Evolutionary conservation across 1,284 basidiomycete species (phyloP).

Genomic region (Filobasidium uniguttulatum): DNA sequence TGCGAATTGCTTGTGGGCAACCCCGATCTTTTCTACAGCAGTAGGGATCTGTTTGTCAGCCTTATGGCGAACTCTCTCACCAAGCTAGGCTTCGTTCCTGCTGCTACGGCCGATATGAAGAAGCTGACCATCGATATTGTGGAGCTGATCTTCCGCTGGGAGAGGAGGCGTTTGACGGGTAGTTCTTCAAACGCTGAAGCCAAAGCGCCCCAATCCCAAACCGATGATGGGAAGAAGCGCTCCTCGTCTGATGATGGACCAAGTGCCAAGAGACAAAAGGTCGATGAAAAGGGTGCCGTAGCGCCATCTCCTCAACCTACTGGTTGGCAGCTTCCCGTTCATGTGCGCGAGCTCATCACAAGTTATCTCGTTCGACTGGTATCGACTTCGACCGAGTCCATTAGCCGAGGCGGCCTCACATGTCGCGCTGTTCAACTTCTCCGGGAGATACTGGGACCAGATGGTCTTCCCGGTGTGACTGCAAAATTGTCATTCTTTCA

Average conservation of each 20-base stretch:
- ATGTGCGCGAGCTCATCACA: conserved; percentile 75
- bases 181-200: conserved; percentile 33
- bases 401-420: conserved; percentile 51
- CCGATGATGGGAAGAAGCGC: conserved; percentile 19
- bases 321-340: conserved; percentile 61
- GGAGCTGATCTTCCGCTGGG: conserved; percentile 79
- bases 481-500: conserved; percentile 84
- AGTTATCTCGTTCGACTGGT: conserved; percentile 83
- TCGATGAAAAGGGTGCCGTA: conserved; percentile 39
- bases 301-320: conserved; percentile 33
- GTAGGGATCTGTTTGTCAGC: conserved; percentile 86
- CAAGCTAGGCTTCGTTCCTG: conserved; percentile 68
- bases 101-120: conserved; percentile 67
- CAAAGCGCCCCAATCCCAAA: conserved; percentile 34
- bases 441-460: conserved; percentile 62
- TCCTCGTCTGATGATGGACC: conserved; percentile 18
- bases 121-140: conserved; percentile 67
- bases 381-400: conserved; percentile 56
- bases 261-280: conserved; percentile 37
- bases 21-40: conserved; percentile 81
- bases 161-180: conserved; percentile 45
- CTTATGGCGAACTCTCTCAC: conserved; percentile 83
- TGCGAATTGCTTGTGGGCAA: conserved; percentile 89
- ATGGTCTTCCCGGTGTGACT: conserved; percentile 84
- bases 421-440: conserved; percentile 69